phyloP scores from a whole-genome alignment of 164 flowering plant genomes.

The Euptelea pleiosperma region DNA sequence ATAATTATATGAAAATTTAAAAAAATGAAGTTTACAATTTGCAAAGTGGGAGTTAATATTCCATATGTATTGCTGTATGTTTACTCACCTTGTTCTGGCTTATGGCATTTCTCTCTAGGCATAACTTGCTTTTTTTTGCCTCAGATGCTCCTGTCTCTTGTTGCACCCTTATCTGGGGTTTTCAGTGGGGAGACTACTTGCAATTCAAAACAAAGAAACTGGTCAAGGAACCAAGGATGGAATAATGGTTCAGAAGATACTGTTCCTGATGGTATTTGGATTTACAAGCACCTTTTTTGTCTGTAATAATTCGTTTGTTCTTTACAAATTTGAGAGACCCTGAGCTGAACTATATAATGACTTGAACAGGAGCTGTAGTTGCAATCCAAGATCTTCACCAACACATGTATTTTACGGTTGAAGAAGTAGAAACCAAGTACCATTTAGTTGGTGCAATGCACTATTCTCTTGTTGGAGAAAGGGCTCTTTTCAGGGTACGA shows the following conservation, averaged over 20 bases:
- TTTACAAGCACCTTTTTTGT: neutral
- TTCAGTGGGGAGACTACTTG: slow-evolving; percentile 21
- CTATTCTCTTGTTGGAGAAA: slow-evolving; percentile 84
- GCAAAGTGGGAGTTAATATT: neutral
- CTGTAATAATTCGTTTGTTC: slow-evolving; percentile 2
- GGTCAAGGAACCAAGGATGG: slow-evolving; percentile 27
- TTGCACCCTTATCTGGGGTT: slow-evolving; percentile 44
- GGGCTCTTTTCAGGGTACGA: slow-evolving; percentile 88
- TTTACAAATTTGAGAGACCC: slow-evolving; percentile 3
- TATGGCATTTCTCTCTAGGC: slow-evolving; percentile 11
- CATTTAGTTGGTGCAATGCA: slow-evolving; percentile 60
- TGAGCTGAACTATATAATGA: slow-evolving; percentile 10
- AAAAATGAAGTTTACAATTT: neutral
- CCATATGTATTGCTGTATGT: neutral
- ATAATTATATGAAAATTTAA: neutral
- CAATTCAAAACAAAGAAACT: slow-evolving; percentile 24
- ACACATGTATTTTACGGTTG: slow-evolving; percentile 80
- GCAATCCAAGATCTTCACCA: slow-evolving; percentile 87
- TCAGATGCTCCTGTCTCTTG: slow-evolving; percentile 60
- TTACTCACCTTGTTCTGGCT: neutral
- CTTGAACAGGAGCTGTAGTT: slow-evolving; percentile 70
- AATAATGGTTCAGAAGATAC: slow-evolving; percentile 31
- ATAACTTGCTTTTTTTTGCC: slow-evolving; percentile 17
- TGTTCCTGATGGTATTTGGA: slow-evolving; percentile 63
- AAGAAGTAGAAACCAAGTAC: slow-evolving; percentile 42